Evolutionary conservation across 192 early-diverging fungal genomes (phyloP).

Genomic region (Gryganskiella cystojenkinii): DNA sequence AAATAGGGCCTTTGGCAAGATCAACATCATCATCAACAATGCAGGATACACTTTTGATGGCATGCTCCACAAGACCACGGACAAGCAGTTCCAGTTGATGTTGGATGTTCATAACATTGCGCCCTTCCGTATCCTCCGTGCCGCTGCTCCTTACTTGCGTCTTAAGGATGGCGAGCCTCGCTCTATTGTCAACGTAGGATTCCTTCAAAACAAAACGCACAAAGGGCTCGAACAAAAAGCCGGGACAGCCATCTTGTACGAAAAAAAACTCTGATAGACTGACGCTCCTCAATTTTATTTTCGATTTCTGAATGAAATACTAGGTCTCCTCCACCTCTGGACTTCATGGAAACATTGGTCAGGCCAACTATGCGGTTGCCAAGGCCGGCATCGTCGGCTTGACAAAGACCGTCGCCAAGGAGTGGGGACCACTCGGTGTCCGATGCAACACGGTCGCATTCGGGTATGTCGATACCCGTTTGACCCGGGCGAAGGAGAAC

Average conservation of each 20-base stretch:
- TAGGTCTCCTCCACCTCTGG: constrained; percentile 73
- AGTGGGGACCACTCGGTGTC: constrained; percentile 74
- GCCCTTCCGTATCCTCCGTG: constrained; percentile 71
- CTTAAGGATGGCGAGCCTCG: constrained; percentile 67
- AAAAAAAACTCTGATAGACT: background rate
- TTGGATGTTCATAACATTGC: constrained; percentile 72
- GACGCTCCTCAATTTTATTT: background rate
- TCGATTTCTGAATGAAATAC: background rate
- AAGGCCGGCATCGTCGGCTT: constrained; percentile 94
- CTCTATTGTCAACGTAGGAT: constrained; percentile 61
- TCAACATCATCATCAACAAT: constrained; percentile 95
- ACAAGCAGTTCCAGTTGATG: constrained; percentile 95
- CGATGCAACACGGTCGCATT: constrained; percentile 72
- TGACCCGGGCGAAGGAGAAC: constrained; percentile 72
- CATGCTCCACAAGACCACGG: constrained; percentile 89
- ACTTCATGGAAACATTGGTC: constrained; percentile 91
- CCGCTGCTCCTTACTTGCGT: constrained; percentile 66
- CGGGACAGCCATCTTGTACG: no score
- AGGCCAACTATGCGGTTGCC: constrained; percentile 95
- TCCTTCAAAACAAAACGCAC: background rate
- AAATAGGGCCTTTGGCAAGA: constrained; percentile 72
- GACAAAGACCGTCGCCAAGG: constrained; percentile 91
- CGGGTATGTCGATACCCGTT: constrained; percentile 72
- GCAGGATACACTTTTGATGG: constrained; percentile 97
- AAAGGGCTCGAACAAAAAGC: no score